Base-by-base conservation (phyloP, 2,329 filamentous ascomycete genomes). In the Bipolaris gigantea region DNA sequence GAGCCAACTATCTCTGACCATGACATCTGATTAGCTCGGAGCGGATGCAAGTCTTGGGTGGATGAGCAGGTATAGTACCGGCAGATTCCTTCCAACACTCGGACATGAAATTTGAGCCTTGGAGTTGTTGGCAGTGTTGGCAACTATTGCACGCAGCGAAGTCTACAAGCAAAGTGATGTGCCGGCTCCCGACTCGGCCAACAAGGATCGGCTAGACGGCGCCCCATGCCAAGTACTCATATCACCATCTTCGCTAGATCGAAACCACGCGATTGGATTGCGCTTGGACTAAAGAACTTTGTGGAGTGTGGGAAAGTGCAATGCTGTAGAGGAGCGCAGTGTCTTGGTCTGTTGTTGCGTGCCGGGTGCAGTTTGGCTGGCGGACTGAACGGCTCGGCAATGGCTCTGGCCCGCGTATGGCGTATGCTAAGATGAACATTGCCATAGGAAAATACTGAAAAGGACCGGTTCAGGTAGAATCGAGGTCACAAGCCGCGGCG, bases 111-210 rank as follows among this genome's bases (percentile, higher is more conserved):
- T n/a, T 39, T 21, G 30, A 35, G 53, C 16, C 62, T 63, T 64
- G 63, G 62, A 45, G 23, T 10, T 33, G 40, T 65, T 66, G 63
- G 63, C 63, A 50, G 9, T 16, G 50, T 56, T 63, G 63, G 63
- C 53, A 42, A 57, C 51, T 57, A 56, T 36, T 32, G 59, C 53
- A 18, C 38, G 50, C 52, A 30, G 47, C 58, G 62, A 62, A 66
- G 63, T 61, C 63, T 61, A 47, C 56, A 53, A 59, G 59, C 50
- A 50, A 53, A 56, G 5, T 39, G 13, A 30, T 21, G 53, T 60
- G 62, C 63, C 63, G 63, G 58, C 40, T 63, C 57, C 63, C 63
- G 62, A 41, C 63, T 66, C 38, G 61, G 40, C 46, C 15, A 47
- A 39, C 55, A 45, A 42, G 44, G 51, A 45, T 63, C 60, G 55